Base-by-base conservation (phyloP, 805 yeast genomes). In the Alloascoidea africana region DNA sequence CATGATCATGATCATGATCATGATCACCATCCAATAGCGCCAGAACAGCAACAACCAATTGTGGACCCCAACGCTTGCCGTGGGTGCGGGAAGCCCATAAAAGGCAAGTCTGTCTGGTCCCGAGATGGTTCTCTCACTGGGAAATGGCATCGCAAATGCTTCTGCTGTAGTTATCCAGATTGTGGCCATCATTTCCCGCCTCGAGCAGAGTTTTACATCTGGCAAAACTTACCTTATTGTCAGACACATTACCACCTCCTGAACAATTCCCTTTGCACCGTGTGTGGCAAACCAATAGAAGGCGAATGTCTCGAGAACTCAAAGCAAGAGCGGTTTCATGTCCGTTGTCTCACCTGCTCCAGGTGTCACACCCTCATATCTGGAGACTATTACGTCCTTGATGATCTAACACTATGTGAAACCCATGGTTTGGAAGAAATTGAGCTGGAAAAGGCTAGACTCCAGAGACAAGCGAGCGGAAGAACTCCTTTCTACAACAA, bases 61-160 rank as follows among this genome's bases (percentile, higher is more conserved):
- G n/a, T n/a, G n/a, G n/a, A n/a, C n/a, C n/a, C n/a, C 6, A 44
- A 45, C 33, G 35, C 44, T n/a, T 89, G 97, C 54, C 73, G 96
- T 41, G 64, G 68, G 23, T 89, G 97, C 59, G 54, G 57, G 3
- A 42, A 54, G 34, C 62, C 56, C n/a, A 75, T 87, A 18, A 44
- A 45, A 1, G 65, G 73, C 1, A 83, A 78, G 50, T 66, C 91
- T 0, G 80, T 89, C 14, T 80, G 76, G 57, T 83, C 95, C n/a
- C 80, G 76, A 46, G 82, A 81, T 39, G 81, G 77, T n/a, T 41
- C 45, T 8, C 37, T 56, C 11, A 41, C 51, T 14, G 97, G 96
- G 0, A 89, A 86, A 53, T 91, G 97, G 97, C 98, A 91, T 53
- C 66, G 93, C 32, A 57, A 65, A 13, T 91, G 98, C 53, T 89